Evolutionary conservation across 768 basidiomycete species (phyloP).

Genomic region (Terana coerulea): DNA sequence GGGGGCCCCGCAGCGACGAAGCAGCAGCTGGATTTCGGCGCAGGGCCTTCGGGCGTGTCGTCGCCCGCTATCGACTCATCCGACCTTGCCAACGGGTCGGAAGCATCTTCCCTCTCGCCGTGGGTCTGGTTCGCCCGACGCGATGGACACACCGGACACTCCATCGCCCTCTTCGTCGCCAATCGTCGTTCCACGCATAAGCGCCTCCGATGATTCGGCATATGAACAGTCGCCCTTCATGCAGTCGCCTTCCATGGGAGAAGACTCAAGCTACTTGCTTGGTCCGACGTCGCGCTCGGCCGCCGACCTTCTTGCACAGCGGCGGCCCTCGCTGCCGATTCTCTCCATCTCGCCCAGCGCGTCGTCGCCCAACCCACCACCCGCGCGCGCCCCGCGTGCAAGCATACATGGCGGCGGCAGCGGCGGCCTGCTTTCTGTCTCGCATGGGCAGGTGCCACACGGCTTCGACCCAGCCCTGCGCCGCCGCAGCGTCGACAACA

Average conservation of each 20-base stretch:
- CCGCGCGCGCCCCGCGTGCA: background rate
- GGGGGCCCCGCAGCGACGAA: background rate
- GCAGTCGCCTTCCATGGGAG: background rate
- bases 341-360: conserved; percentile 2
- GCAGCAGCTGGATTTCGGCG: background rate
- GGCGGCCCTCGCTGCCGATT: conserved; percentile 13
- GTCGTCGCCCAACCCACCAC: background rate
- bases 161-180: background rate
- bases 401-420: background rate
- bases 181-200: background rate
- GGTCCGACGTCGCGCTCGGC: background rate
- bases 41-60: background rate
- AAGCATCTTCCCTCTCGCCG: background rate
- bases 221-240: background rate
- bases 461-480: conserved; percentile 20
- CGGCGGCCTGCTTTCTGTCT: background rate
- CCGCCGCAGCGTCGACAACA: conserved; percentile 20
- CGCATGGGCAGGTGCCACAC: conserved; percentile 2
- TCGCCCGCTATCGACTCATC: background rate
- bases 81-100: background rate
- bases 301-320: conserved; percentile 1
- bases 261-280: background rate
- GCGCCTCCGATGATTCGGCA: background rate
- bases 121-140: background rate
- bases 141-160: background rate